phyloP scores from a whole-genome alignment of 495 filamentous ascomycete species.

The Penicillium diatomitis region DNA sequence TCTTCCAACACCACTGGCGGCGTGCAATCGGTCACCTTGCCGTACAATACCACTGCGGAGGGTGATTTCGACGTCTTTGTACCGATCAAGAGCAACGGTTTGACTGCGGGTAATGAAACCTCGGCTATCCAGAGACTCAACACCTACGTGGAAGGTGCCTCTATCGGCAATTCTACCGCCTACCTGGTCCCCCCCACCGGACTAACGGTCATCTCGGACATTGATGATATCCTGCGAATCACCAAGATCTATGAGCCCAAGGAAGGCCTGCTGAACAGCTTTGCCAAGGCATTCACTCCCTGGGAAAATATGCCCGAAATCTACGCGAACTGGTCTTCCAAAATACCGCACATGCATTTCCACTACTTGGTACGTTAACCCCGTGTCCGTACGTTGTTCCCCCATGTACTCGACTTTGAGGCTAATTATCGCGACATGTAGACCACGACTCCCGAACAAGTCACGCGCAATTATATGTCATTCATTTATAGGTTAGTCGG shows the following conservation, averaged over 20 bases:
- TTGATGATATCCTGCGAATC: constrained; percentile 73
- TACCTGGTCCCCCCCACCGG: constrained; percentile 63
- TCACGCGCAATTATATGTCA: constrained; percentile 69
- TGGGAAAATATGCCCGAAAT: constrained; percentile 77
- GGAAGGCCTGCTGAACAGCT: constrained; percentile 67
- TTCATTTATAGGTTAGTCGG: constrained; percentile 47
- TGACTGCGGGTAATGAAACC: constrained; percentile 53
- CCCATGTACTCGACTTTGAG: no score
- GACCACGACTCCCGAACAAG: constrained; percentile 74
- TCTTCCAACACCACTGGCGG: constrained; percentile 46
- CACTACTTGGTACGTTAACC: constrained; percentile 50
- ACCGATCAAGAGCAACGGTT: constrained; percentile 36
- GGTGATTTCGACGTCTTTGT: constrained; percentile 69
- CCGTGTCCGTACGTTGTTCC: no score
- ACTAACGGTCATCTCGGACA: constrained; percentile 62
- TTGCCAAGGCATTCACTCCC: constrained; percentile 56
- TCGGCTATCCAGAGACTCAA: constrained; percentile 53
- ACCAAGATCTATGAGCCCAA: constrained; percentile 72
- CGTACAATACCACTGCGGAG: constrained; percentile 47
- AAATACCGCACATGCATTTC: constrained; percentile 59
- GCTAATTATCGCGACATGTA: not conserved
- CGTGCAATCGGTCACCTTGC: constrained; percentile 44
- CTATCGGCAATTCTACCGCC: constrained; percentile 62
- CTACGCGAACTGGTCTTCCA: constrained; percentile 56
- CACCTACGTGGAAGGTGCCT: constrained; percentile 52